Evolutionary conservation across 768 basidiomycete genomes (phyloP), one percentile per base, ranked within the genome.

Genomic region (Trametes villosa): DNA sequence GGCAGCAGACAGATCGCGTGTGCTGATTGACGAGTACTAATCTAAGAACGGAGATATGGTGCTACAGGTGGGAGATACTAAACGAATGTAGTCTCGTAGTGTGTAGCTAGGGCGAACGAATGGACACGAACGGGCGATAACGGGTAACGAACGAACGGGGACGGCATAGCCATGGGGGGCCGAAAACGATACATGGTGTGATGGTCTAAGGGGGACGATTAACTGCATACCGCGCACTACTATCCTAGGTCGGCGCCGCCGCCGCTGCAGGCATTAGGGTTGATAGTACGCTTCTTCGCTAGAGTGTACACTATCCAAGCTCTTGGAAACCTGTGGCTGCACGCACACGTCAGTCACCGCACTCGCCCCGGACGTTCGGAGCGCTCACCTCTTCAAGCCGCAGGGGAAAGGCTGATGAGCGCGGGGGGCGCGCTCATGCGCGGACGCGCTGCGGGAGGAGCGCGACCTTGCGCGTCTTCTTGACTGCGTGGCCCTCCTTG

Each of bases 401-500:
- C 36, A 41, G 27, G 11, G 33, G n/a, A n/a, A 45, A 9, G 34
- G 17, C n/a, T 9, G 33, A 17, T 9, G 12, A 49, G 46, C 40
- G 22, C 42, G 22, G 42, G 46, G 34, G 38, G 38, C 38, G 46
- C 54, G 44, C 38, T 49, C 29, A 57, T 11, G 38, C 47, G 56
- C 47, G 47, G n/a, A 50, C 47, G 53, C 54, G 62, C 53, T 59
- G 57, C 24, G 81, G 81, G 59, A 83, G 79, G 63, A 91, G 77
- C 20, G 77, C 75, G 42, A 91, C 79, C 22, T 82, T 66, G 34
- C 84, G 79, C 15, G 75, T 78, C 36, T 73, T 72, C 74, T 86
- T 88, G 50, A 89, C 78, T 48, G 76, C 71, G 45, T 66, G 75
- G 13, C 86, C 89, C 1, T 68, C 70, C 68, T 81, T 83, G 24